Percentiles rank a stretch among this genome's conserved stretches.
Conservation (phyloP, 352 stramenopile genomes). For the Globisporangium viniferum region DNA sequence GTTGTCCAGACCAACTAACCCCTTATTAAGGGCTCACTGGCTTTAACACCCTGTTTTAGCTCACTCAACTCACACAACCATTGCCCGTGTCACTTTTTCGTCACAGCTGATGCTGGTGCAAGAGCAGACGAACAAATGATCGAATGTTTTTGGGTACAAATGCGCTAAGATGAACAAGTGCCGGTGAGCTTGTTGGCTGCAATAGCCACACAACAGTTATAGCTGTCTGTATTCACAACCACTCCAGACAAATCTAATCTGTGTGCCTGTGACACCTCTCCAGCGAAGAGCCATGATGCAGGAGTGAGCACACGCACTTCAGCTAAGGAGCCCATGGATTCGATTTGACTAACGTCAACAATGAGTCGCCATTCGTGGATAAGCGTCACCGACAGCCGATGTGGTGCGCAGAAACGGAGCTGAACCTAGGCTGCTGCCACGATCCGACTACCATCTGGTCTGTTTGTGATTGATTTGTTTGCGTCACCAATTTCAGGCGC, state of each 20-base stretch:
- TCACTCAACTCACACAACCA: no score
- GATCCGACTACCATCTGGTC: not conserved
- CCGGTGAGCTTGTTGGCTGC: not conserved
- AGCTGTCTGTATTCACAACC: no score
- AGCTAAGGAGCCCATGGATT: not conserved
- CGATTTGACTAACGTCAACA: not conserved
- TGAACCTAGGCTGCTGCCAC: not conserved
- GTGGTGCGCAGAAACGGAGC: not conserved
- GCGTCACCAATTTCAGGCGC: not conserved
- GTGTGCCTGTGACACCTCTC: not conserved
- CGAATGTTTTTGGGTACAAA: not conserved
- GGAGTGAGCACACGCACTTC: not conserved
- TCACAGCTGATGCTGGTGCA: not conserved
- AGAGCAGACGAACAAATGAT: not conserved
- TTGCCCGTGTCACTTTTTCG: not conserved
- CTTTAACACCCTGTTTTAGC: not conserved
- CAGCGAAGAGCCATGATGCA: not conserved
- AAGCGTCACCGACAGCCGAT: not conserved
- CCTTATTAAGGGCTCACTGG: not conserved
- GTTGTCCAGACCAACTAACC: not conserved
- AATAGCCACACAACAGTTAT: not conserved
- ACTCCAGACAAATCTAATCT: not conserved
- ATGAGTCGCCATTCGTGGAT: not conserved
- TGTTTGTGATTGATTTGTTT: not conserved
- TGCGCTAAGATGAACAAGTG: not conserved